These are phyloP conservation scores for Cucumis hystrix DNA, from an alignment of 306 rosid genomes.

Conservation along the genomic window DNA sequence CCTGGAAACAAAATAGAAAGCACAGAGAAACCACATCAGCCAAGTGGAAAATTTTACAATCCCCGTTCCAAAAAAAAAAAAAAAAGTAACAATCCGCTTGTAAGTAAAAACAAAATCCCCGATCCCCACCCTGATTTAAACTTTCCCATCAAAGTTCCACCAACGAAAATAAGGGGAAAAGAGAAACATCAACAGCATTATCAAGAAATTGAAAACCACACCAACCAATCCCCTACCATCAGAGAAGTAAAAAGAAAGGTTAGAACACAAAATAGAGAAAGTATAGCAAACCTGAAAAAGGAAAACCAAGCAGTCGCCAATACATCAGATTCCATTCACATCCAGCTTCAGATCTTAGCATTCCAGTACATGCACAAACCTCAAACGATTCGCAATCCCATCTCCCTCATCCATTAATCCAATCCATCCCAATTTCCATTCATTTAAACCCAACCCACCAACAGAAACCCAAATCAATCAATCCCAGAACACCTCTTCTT, in stretches of 20 bases:
- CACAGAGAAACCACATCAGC: not conserved
- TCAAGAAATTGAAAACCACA: constrained; percentile 21
- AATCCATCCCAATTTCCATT: constrained; percentile 17
- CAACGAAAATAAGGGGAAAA: constrained; percentile 13
- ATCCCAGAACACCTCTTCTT: constrained; percentile 2
- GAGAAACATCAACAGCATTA: constrained; percentile 15
- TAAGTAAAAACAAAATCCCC: not conserved
- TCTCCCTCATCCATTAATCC: constrained; percentile 24
- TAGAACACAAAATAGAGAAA: not conserved
- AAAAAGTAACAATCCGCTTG: not conserved
- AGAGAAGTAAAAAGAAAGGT: not conserved
- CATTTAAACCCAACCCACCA: constrained; percentile 15
- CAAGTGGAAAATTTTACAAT: not conserved
- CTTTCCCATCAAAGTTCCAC: not conserved
- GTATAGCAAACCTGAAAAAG: constrained; percentile 39
- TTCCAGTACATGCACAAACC: constrained; percentile 16
- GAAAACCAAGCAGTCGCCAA: constrained; percentile 13
- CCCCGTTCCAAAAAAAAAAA: constrained; percentile 4
- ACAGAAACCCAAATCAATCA: constrained; percentile 15
- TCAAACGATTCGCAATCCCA: constrained; percentile 13
- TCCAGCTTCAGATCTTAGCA: constrained; percentile 52
- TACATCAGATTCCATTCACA: constrained; percentile 26
- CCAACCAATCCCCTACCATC: constrained; percentile 20
- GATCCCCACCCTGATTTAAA: not conserved
- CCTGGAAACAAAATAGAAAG: constrained; percentile 33